Conservation (phyloP, 176 grass and related monocot genomes). For the Hsuehochloa calcarea region DNA sequence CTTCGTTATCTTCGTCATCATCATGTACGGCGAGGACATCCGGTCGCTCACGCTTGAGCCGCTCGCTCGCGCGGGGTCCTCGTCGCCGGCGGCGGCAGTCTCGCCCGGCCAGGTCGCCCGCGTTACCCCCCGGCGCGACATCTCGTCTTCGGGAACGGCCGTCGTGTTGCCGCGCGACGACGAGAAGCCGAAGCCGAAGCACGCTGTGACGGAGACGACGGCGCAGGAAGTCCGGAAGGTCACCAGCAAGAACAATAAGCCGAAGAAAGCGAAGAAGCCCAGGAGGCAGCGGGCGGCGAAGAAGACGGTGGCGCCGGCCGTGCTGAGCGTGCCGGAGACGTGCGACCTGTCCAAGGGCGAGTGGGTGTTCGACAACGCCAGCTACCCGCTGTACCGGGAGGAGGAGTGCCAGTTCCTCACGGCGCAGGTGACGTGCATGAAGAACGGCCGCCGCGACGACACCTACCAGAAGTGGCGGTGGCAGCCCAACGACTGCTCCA, state of each 20-base stretch:
- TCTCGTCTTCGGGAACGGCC: background rate
- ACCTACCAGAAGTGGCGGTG: constrained; percentile 87
- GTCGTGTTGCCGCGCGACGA: constrained; percentile 1
- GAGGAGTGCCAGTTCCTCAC: constrained; percentile 80
- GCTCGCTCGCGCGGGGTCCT: background rate
- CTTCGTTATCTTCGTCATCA: constrained; percentile 49
- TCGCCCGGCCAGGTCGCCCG: background rate
- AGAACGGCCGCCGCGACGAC: constrained; percentile 84
- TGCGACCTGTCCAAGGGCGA: constrained; percentile 68
- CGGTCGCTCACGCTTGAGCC: constrained; percentile 43
- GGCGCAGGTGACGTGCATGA: constrained; percentile 83
- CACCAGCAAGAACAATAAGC: background rate
- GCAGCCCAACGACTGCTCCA: constrained; percentile 71
- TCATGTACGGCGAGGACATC: constrained; percentile 83
- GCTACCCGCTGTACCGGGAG: constrained; percentile 75
- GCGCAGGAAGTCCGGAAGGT: background rate
- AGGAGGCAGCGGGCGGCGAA: constrained; percentile 20
- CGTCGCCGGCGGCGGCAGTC: background rate
- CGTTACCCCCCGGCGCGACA: constrained; percentile 26
- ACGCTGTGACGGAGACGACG: background rate
- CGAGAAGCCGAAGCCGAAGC: constrained; percentile 14
- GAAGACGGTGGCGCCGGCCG: constrained; percentile 45
- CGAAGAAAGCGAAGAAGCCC: constrained; percentile 18
- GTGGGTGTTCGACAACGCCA: constrained; percentile 77
- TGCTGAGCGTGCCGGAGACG: constrained; percentile 49